phyloP scores from a whole-genome alignment of 768 basidiomycete species.

The Trametes cubensis region DNA sequence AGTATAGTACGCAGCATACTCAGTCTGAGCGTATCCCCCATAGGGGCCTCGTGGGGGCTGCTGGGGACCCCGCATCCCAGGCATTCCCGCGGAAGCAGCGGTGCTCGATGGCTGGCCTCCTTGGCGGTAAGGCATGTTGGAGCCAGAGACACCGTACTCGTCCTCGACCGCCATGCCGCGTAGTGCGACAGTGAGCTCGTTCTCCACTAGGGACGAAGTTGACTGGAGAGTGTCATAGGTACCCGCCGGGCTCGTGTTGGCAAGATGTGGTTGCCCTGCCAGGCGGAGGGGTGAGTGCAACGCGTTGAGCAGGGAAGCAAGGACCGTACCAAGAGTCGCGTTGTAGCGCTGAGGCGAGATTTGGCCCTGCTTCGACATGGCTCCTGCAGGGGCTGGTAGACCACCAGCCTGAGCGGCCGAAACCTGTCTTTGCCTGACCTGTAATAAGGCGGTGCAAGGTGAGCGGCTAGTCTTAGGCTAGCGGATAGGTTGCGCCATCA shows the following conservation, averaged over 20 bases:
- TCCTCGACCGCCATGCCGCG: constrained; percentile 66
- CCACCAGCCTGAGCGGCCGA: constrained; percentile 20
- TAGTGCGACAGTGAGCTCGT: constrained; percentile 57
- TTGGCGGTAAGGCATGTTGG: constrained; percentile 39
- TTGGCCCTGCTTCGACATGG: constrained; percentile 47
- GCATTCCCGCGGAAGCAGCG: constrained; percentile 35
- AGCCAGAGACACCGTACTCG: constrained; percentile 43
- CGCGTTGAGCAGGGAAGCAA: constrained; percentile 11
- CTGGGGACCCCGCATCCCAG: constrained; percentile 46
- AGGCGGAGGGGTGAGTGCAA: constrained; percentile 36
- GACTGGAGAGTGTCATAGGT: constrained; percentile 42
- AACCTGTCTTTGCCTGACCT: constrained; percentile 24
- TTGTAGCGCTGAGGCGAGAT: constrained; percentile 61
- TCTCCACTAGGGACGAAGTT: constrained; percentile 47
- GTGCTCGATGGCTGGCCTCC: constrained; percentile 34
- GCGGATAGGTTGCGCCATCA: not conserved
- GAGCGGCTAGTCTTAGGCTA: not conserved
- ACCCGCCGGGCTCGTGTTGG: constrained; percentile 25
- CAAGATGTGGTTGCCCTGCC: constrained; percentile 30
- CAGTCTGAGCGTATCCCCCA: constrained; percentile 53
- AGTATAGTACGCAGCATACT: constrained; percentile 63
- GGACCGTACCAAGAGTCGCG: constrained; percentile 44
- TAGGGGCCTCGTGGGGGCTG: constrained; percentile 52
- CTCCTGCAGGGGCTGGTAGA: constrained; percentile 24
- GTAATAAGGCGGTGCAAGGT: constrained; percentile 3